Percentiles rank a stretch among this genome's conserved stretches.
Evolutionary conservation across 148 eudicot species (phyloP).

Genomic region (Salicornia ramosissima): DNA sequence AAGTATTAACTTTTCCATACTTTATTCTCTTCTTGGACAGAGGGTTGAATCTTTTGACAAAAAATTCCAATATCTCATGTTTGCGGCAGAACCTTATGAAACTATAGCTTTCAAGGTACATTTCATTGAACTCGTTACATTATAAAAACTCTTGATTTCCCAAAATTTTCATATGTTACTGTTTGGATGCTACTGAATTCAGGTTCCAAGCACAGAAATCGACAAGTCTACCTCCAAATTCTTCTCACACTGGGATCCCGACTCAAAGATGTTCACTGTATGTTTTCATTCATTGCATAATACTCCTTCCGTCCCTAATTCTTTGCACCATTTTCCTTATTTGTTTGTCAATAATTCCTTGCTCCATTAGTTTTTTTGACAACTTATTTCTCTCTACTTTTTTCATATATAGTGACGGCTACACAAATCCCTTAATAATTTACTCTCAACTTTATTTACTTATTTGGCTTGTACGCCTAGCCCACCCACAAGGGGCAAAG

Average conservation of each 20-base stretch:
- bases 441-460: no score
- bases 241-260: constrained; percentile 98
- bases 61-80: constrained; percentile 81
- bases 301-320: no score
- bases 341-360: background rate
- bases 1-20: background rate
- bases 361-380: background rate
- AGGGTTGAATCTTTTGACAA: constrained; percentile 80
- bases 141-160: background rate
- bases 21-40: constrained; percentile 24
- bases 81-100: constrained; percentile 94
- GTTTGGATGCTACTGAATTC: constrained; percentile 8
- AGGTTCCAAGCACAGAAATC: constrained; percentile 97
- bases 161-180: constrained; percentile 1
- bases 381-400: no score
- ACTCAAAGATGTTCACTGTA: constrained; percentile 96
- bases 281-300: no score
- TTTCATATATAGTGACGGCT: no score
- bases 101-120: constrained; percentile 83
- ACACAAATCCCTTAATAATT: no score
- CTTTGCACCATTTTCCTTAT: background rate
- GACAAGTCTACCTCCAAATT: constrained; percentile 95
- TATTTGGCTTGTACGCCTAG: no score
- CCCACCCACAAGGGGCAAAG: no score
- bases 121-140: background rate